Base-by-base conservation (phyloP, 1,139 yeast species). In the Sugiyamaella paludigena region DNA sequence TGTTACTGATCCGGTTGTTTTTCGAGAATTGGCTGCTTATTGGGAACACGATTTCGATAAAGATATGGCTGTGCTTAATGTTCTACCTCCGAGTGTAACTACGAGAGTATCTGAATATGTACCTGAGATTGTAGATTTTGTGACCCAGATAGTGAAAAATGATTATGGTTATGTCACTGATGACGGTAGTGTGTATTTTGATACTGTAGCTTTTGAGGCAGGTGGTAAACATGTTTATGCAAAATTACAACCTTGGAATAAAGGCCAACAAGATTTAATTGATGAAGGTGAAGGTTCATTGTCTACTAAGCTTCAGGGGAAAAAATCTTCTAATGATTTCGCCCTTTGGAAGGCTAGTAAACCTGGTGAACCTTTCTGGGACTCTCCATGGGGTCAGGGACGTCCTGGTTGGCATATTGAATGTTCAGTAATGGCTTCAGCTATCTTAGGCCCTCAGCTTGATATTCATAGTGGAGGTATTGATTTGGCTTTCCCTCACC, bases 391-490 rank as follows among this genome's bases (percentile, higher is more conserved):
- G 98, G 98, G 98, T 32, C 75, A 77, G 52, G 99, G 98, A 43
- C 84, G 99, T 67, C 99, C 99, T 2, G 99, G 99, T 1, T 92
- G 99, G 99, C 99, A 92, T 67, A 92, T 92, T 68, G 99, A 92
- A 71, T 92, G 99, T 76, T 89, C 98, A 6, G 98, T 92, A 12
- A 92, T 92, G 99, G 98, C 98, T 1, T 79, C 92, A 47, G 96
- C 89, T 60, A 78, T 89, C 42, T 76, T 87, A 38, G 98, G 98
- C 1, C 71, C 79, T 32, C 77, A 78, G 50, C 85, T 94, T 77
- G 99, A 92, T 69, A 88, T 92, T 58, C 99, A 92, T 67, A 84
- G 96, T 19, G 98, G 99, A 50, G 99, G 98, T 57, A 81, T 92
- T 52, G 99, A 92, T 70, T 78, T 92, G 63, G 96, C 98, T 29